Conservation (phyloP, 495 filamentous ascomycete species). For the Achaetomiella virescens region DNA sequence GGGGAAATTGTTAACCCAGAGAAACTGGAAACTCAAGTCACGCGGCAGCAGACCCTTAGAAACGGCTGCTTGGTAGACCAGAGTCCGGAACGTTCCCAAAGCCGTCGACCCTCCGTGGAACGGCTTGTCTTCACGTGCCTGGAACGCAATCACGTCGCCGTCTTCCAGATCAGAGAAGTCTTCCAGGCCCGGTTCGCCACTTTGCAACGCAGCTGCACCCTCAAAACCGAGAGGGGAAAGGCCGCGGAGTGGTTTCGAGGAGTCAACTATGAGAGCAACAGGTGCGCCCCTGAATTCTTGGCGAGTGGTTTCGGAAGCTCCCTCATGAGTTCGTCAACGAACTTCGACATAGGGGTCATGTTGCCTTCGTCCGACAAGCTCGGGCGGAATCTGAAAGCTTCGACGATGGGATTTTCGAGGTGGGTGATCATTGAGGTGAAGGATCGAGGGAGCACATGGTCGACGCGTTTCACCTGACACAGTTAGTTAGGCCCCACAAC, state of each 20-base stretch:
- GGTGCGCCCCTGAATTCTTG: conserved; percentile 62
- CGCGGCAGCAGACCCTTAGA: conserved; percentile 49
- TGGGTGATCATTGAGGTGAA: conserved; percentile 66
- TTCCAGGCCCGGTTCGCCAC: conserved; percentile 9
- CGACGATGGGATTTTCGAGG: conserved; percentile 57
- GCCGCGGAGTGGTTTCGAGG: conserved; percentile 62
- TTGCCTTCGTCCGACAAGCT: conserved; percentile 15
- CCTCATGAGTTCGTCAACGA: conserved; percentile 64
- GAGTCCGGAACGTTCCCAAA: conserved; percentile 69
- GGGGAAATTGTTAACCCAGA: conserved; percentile 88
- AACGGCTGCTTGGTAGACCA: conserved; percentile 62
- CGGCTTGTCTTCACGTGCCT: conserved; percentile 61
- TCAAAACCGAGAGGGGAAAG: conserved; percentile 71
- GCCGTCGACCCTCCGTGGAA: conserved; percentile 66
- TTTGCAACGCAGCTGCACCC: conserved; percentile 48
- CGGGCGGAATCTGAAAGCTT: conserved; percentile 60
- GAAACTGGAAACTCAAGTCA: conserved; percentile 54
- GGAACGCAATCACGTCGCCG: conserved; percentile 72
- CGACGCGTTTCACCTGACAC: conserved; percentile 56
- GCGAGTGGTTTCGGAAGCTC: conserved; percentile 55
- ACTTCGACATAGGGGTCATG: conserved; percentile 27
- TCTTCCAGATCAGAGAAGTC: conserved; percentile 33
- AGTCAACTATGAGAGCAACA: conserved; percentile 67
- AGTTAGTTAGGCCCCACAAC: conserved; percentile 13
- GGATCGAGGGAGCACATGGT: conserved; percentile 55